Base-by-base conservation (phyloP, 2,329 filamentous ascomycete genomes). In the Colletotrichum cereale region DNA sequence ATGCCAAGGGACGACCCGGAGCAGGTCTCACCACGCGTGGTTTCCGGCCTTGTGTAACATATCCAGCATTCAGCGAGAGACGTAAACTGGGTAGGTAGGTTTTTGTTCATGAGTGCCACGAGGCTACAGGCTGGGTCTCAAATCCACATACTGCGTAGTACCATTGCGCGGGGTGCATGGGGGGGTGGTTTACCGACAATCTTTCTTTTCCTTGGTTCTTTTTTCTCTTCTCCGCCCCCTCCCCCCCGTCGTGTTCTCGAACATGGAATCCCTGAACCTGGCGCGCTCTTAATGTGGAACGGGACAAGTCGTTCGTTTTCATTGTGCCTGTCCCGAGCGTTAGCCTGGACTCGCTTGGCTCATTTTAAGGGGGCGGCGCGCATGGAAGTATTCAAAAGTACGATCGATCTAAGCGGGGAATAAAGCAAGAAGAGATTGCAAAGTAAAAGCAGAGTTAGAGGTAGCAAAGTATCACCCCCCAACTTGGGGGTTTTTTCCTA, bases 401-500 rank as follows among this genome's bases (percentile, higher is more conserved):
- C 10, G n/a, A 21, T 34, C 18, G 44, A 34, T 42, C 14, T 14
- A 42, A 3, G 50, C 31, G 55, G 31, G 53, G 29, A 55, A 47
- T n/a, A 62, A 16, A 36, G 26, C 2, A 38, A 34, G 21, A 48
- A 36, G 31, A 50, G 16, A 62, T 38, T 57, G 55, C 26, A 34
- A 53, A 55, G 26, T 40, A 31, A 52, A 65, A 53, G 52, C 38
- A 26, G 62, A 47, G 62, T 67, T 53, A 58, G 47, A 47, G 44
- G 69, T 69, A 48, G 31, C 47, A 63, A 64, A 64, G 58, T 60
- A 48, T 68, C 56, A 60, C 34, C 55, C n/a, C n/a, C n/a, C n/a
- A n/a, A n/a, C n/a, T n/a, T n/a, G n/a, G n/a, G n/a, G n/a, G n/a
- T n/a, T n/a, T 14, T 36, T 38, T 12, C 21, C 21, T 21, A 21